These are phyloP conservation scores for Coemansia sp. DNA, from an alignment of 192 early-diverging fungal species.

Conservation along the genomic window DNA sequence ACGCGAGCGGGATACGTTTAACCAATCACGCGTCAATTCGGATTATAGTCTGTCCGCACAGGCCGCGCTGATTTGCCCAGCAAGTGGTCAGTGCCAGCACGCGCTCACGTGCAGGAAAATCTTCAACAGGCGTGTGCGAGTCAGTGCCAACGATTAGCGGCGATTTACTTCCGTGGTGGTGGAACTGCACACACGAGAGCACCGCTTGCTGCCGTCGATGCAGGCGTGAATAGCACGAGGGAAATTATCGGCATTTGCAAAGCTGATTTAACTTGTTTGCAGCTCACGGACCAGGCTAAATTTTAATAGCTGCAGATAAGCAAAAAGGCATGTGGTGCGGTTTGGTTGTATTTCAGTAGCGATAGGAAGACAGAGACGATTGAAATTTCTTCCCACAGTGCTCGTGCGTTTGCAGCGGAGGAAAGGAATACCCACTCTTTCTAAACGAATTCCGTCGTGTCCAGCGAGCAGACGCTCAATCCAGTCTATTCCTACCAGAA, in stretches of 20 bases:
- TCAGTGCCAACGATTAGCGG: neutral
- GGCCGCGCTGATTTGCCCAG: neutral
- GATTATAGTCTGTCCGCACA: neutral
- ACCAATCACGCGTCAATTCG: neutral
- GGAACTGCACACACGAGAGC: too few relatives aligned
- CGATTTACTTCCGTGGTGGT: neutral
- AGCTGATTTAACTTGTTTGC: neutral
- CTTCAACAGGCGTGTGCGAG: neutral
- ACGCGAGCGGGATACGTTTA: neutral
- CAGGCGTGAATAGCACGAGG: too few relatives aligned
- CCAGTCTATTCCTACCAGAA: neutral
- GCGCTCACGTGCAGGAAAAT: slow-evolving; percentile 1
- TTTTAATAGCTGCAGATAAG: neutral
- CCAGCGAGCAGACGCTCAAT: neutral
- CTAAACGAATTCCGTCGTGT: neutral
- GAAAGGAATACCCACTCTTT: neutral
- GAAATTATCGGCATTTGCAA: neutral
- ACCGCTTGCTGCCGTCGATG: too few relatives aligned
- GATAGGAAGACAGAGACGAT: neutral
- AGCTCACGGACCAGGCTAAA: neutral
- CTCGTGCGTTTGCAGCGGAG: neutral
- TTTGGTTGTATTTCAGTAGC: neutral
- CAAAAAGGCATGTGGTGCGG: neutral
- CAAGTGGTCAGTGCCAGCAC: neutral
- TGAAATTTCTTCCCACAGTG: neutral